A percentile compares a stretch with the other conserved stretches of the same genome.
Evolutionary conservation across 2,329 filamentous ascomycete genomes (phyloP).

Genomic region (Fusarium sp.): DNA sequence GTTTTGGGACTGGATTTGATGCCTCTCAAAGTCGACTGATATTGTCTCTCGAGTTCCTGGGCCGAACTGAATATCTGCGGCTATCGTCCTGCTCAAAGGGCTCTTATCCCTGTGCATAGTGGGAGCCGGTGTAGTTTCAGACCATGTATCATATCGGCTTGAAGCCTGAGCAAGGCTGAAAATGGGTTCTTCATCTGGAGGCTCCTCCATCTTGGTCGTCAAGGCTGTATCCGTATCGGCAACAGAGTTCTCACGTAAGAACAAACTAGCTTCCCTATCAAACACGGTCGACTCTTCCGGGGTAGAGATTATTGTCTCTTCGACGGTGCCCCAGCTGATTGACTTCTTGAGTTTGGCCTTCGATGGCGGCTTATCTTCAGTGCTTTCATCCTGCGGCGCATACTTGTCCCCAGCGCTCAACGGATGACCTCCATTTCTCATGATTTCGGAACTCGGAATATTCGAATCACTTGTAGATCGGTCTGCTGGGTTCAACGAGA

Average conservation of each 20-base stretch:
- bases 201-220: conserved; percentile 7
- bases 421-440: conserved; percentile 29
- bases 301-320: conserved; percentile 42
- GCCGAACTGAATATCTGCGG: conserved; percentile 39
- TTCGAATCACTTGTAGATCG: conserved; percentile 1
- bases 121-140: not conserved
- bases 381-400: conserved; percentile 3
- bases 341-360: conserved; percentile 47
- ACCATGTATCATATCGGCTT: conserved; percentile 2
- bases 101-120: not conserved
- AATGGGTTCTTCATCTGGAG: not conserved
- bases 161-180: not conserved
- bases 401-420: conserved; percentile 20
- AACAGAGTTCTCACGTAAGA: conserved; percentile 28
- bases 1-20: not conserved
- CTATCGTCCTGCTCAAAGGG: conserved; percentile 8
- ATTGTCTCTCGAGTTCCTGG: conserved; percentile 22
- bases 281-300: conserved; percentile 45
- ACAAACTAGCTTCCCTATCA: conserved; percentile 44
- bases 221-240: not conserved
- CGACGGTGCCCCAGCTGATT: conserved; percentile 44
- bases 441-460: conserved; percentile 1
- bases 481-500: conserved; percentile 51
- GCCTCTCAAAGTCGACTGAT: conserved; percentile 31
- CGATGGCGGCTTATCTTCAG: not conserved